phyloP scores from a whole-genome alignment of 345 rosid genomes.

The Populus ilicifolia region DNA sequence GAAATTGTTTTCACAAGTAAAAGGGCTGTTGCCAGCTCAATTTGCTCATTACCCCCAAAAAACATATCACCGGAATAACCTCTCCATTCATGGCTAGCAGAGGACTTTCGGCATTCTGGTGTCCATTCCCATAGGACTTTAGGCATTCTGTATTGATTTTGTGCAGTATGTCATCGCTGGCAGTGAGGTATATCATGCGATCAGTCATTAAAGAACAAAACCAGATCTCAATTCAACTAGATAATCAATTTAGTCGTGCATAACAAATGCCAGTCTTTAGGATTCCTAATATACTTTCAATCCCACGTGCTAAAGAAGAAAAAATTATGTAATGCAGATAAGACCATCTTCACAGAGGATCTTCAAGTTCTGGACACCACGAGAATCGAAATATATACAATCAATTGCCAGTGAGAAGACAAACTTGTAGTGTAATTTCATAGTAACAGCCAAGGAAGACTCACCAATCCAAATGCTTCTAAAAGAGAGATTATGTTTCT shows the following conservation, averaged over 20 bases:
- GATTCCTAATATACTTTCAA: too few species aligned
- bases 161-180: not conserved
- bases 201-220: not conserved
- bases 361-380: not conserved
- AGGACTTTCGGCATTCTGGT: not conserved
- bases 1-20: not conserved
- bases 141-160: too few species aligned
- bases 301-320: too few species aligned
- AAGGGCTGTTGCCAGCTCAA: too few species aligned
- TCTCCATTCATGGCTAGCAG: not conserved
- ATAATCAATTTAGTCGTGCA: not conserved
- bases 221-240: not conserved
- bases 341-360: not conserved
- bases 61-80: not conserved
- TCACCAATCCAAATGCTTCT: not conserved
- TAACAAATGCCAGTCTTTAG: not conserved
- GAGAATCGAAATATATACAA: not conserved
- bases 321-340: not conserved
- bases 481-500: slow-evolving; percentile 32
- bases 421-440: not conserved
- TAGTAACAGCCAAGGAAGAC: not conserved
- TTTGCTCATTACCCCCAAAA: not conserved
- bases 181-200: not conserved
- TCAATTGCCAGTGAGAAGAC: not conserved
- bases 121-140: too few species aligned